Base-by-base conservation (phyloP, 192 early-diverging fungal genomes). In the Pilobolus umbonatus region DNA sequence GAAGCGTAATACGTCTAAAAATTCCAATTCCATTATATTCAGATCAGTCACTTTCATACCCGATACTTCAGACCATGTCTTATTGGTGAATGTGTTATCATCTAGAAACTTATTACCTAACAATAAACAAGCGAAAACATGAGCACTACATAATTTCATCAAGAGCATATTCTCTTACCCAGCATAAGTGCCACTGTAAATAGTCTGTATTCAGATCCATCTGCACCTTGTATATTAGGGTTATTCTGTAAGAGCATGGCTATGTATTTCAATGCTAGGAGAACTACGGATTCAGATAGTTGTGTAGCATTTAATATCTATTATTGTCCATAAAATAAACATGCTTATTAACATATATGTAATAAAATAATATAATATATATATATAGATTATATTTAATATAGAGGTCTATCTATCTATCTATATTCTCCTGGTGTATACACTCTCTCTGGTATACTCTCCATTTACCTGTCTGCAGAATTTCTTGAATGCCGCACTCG, bases 71-170 rank as follows among this genome's bases (percentile, higher is more conserved):
- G 87, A 80, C 92, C 92, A 95, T 5, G 92, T 92, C 69, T 85
- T 80, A 67, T 90, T 92, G n/a, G 91, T 87, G 60, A 88, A 95
- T 22, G 89, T 93, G 73, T 93, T 91, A 69, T 95, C 92, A 49
- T 90, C 83, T n/a, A 88, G 73, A 44, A 82, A 83, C 60, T 94
- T 94, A 80, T 88, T 91, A 28, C 87, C 84, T 73, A 31, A 28
- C 45, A 31, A 58, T 19, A 28, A 64, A 10, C 21, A 39, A 17
- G 15, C n/a, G 35, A 19, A 22, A 17, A 43, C 46, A 28, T 5
- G 21, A 25, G n/a, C n/a, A 45, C 44, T 1, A 24, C 22, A 9
- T 44, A 44, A 15, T 44, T 21, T 44, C 15, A 5, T 44, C 11
- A 5, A 19, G 4, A 19, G 5, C 5, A 15, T 44, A 4, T 5